Conservation (phyloP, 805 yeast species). For the Candida caryicola region DNA sequence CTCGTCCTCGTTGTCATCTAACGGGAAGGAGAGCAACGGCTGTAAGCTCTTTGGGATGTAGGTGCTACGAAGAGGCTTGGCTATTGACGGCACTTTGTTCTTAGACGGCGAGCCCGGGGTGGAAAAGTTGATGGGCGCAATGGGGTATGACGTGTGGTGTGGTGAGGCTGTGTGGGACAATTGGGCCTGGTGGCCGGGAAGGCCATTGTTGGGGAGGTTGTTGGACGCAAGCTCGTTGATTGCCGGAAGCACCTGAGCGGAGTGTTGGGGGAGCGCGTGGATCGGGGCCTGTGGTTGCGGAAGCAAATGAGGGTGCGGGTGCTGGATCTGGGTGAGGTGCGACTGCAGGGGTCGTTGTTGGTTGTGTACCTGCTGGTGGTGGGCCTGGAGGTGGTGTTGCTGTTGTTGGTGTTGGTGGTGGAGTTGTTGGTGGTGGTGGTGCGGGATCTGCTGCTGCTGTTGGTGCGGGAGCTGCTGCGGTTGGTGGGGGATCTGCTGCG, state of each 20-base stretch:
- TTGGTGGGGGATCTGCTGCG: constrained; percentile 6
- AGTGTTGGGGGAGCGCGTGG: neutral
- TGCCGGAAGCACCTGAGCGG: neutral
- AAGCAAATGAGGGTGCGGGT: constrained; percentile 1
- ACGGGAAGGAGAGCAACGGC: constrained; percentile 13
- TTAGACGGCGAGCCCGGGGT: neutral
- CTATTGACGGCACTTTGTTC: constrained; percentile 6
- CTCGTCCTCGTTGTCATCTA: constrained; percentile 3
- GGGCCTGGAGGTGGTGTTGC: constrained; percentile 1
- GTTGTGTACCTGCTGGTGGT: neutral
- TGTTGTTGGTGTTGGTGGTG: neutral
- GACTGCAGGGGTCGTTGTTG: neutral
- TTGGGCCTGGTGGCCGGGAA: neutral
- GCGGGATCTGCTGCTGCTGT: neutral
- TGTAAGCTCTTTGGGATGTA: constrained; percentile 14
- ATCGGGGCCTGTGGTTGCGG: neutral
- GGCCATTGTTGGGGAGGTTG: constrained; percentile 1
- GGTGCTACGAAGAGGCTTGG: constrained; percentile 5
- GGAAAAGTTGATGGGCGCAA: constrained; percentile 3
- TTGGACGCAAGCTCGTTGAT: neutral
- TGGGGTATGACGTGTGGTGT: constrained; percentile 3
- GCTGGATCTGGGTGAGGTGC: neutral
- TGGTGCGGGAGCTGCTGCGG: neutral
- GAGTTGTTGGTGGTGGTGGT: neutral
- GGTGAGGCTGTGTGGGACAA: neutral